Percentiles rank a stretch among this genome's conserved stretches.
Evolutionary conservation across 768 basidiomycete genomes (phyloP).

Genomic region (Rhizopogon vesiculosus): DNA sequence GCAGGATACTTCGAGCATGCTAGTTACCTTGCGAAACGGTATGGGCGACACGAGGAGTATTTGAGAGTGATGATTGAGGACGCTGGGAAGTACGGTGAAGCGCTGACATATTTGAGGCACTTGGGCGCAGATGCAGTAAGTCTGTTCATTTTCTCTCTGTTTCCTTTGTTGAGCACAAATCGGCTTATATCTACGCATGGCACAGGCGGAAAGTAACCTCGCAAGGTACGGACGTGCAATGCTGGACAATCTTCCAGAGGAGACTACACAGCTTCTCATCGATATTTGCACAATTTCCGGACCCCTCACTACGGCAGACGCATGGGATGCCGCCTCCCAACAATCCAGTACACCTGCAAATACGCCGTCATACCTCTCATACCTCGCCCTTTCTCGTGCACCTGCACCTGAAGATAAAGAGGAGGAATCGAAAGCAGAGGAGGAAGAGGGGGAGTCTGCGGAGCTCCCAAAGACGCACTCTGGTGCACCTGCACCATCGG

Average conservation of each 20-base stretch:
- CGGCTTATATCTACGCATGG: not conserved
- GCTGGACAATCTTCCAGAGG: conserved; percentile 75
- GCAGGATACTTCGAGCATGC: conserved; percentile 97
- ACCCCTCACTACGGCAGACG: conserved; percentile 38
- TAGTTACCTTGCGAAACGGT: conserved; percentile 87
- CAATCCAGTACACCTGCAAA: conserved; percentile 20
- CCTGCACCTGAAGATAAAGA: conserved; percentile 25
- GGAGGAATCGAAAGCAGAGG: conserved; percentile 5
- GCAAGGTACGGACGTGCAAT: conserved; percentile 86
- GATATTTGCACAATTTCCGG: conserved; percentile 80
- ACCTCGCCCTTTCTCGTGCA: conserved; percentile 68
- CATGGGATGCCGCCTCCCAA: conserved; percentile 31
- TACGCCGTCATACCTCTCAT: conserved; percentile 69
- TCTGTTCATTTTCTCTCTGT: conserved; percentile 11
- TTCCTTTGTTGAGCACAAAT: not conserved
- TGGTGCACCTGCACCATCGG: conserved; percentile 10
- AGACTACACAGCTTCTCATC: conserved; percentile 87
- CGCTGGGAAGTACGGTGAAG: conserved; percentile 67
- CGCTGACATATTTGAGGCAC: conserved; percentile 72
- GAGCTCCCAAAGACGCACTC: conserved; percentile 19
- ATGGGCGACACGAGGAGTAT: conserved; percentile 89
- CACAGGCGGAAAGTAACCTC: conserved; percentile 82
- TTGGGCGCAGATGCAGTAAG: conserved; percentile 78
- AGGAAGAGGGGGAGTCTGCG: conserved; percentile 14
- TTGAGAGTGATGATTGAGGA: conserved; percentile 94